Base-by-base conservation (phyloP, 805 yeast species). In the Pichia heedii region DNA sequence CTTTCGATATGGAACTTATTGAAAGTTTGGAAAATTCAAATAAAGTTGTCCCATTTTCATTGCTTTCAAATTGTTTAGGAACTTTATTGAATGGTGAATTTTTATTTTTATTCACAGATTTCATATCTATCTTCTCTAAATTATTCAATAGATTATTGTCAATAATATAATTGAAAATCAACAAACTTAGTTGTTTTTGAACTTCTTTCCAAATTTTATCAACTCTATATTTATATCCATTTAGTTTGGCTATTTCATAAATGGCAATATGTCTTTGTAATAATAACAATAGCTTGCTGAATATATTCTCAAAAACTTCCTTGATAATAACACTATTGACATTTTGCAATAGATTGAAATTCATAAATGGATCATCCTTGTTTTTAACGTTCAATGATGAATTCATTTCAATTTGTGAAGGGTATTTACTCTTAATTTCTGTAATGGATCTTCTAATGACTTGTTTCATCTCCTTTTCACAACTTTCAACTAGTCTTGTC, bases 301-400 rank as follows among this genome's bases (percentile, higher is more conserved):
- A 87, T n/a, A 86, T 68, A 9, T 77, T 69, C 60, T 84, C 77
- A 49, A 84, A 82, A 34, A 87, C 69, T 48, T 85, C 87, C 50
- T 80, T 77, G 27, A 88, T 62, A 1, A 85, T 70, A 0, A 72
- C 59, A 0, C 66, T 40, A 30, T 50, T 52, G 34, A 52, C 35
- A 46, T 78, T 81, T 46, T 71, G 70, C 42, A 66, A 54, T 9
- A 67, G 52, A 15, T 47, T 40, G 10, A 49, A 45, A 18, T 29
- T 36, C 2, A 62, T 47, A 7, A 69, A 71, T 49, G 65, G 58
- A 32, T 60, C 63, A 15, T 41, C 39, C 19, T 48, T 35, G 19
- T 50, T 57, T 32, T 39, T 42, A 18, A 36, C 18, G 5, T 35
- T 34, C 15, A 52, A 35, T 7, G 53, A 46, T 12, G 50, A 37